These are phyloP conservation scores for Phalaenopsis equestris DNA, from an alignment of 106 monocot genomes.

Conservation along the genomic window DNA sequence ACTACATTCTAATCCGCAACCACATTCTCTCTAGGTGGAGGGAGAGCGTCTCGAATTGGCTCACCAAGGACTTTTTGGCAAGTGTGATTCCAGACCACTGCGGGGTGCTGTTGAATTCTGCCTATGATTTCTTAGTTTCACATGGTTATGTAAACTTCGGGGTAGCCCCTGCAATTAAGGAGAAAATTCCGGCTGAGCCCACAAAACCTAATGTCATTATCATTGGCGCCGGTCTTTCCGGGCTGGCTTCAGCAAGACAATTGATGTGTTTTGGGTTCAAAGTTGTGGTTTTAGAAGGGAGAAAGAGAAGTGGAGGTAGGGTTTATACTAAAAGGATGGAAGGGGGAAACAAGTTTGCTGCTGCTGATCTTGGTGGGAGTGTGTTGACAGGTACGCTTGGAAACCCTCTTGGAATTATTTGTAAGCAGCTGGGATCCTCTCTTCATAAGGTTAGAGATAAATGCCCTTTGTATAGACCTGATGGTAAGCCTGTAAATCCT, in stretches of 20 bases:
- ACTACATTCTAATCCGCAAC: slow-evolving; percentile 39
- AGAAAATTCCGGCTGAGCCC: slow-evolving; percentile 45
- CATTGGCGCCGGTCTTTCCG: slow-evolving; percentile 77
- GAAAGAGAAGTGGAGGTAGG: slow-evolving; percentile 87
- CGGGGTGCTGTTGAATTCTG: slow-evolving; percentile 48
- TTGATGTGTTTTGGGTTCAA: slow-evolving; percentile 69
- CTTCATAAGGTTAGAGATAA: slow-evolving; percentile 88
- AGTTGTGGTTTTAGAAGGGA: slow-evolving; percentile 72
- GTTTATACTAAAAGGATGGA: slow-evolving; percentile 94
- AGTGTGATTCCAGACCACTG: slow-evolving; percentile 45
- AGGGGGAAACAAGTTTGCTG: slow-evolving; percentile 40
- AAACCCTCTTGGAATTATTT: slow-evolving; percentile 82
- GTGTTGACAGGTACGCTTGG: slow-evolving; percentile 81
- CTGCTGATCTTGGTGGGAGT: slow-evolving; percentile 83
- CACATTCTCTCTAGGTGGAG: slow-evolving; percentile 22
- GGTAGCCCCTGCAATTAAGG: slow-evolving; percentile 58
- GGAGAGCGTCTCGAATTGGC: slow-evolving; percentile 16
- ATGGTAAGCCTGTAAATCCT: slow-evolving; percentile 68
- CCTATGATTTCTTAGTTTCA: slow-evolving; percentile 60
- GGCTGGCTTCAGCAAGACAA: slow-evolving; percentile 78
- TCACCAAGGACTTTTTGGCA: slow-evolving; percentile 21
- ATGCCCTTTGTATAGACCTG: slow-evolving; percentile 72
- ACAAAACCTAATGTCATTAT: slow-evolving; percentile 42
- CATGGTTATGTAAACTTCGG: slow-evolving; percentile 91
- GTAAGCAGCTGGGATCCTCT: slow-evolving; percentile 56